Percentiles rank a stretch among this genome's conserved stretches.
Evolutionary conservation across 2,329 filamentous ascomycete species (phyloP).

Genomic region (Scytalidium lignicola): DNA sequence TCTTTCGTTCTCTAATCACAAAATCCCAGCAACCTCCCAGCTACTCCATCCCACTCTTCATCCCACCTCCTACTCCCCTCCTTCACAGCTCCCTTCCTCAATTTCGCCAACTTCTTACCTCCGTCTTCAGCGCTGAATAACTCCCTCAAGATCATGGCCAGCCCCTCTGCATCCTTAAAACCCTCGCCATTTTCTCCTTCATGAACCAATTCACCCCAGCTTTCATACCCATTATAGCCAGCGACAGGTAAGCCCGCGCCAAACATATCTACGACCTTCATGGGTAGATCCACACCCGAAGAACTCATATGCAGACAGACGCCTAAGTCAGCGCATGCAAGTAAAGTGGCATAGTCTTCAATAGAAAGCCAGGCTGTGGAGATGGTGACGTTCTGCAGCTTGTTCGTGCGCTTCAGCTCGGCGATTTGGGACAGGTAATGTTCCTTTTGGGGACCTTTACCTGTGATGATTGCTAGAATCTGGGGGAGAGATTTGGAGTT

Average conservation of each 20-base stretch:
- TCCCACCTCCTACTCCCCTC: conserved; percentile 82
- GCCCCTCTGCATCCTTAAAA: conserved; percentile 66
- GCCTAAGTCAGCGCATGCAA: conserved; percentile 82
- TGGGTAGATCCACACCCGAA: conserved; percentile 91
- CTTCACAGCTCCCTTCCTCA: conserved; percentile 65
- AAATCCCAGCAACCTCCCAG: conserved; percentile 63
- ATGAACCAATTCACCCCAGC: conserved; percentile 84
- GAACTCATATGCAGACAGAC: conserved; percentile 90
- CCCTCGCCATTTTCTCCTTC: conserved; percentile 83
- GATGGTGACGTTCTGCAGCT: conserved; percentile 66
- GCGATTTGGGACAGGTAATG: conserved; percentile 66
- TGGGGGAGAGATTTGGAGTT: conserved; percentile 40
- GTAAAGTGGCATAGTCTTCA: conserved; percentile 75
- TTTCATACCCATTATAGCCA: conserved; percentile 80
- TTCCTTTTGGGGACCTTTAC: conserved; percentile 81
- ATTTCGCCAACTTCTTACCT: conserved; percentile 46
- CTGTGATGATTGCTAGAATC: conserved; percentile 87
- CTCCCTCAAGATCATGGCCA: conserved; percentile 57
- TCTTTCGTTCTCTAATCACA: too few relatives aligned
- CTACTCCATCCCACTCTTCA: conserved; percentile 84
- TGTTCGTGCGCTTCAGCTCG: conserved; percentile 53
- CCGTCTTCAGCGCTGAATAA: conserved; percentile 53
- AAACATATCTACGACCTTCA: conserved; percentile 99
- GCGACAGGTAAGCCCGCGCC: conserved; percentile 86
- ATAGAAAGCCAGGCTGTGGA: conserved; percentile 80